Conservation (phyloP, 2,329 filamentous ascomycete genomes). For the Pseudocercospora crystallina region DNA sequence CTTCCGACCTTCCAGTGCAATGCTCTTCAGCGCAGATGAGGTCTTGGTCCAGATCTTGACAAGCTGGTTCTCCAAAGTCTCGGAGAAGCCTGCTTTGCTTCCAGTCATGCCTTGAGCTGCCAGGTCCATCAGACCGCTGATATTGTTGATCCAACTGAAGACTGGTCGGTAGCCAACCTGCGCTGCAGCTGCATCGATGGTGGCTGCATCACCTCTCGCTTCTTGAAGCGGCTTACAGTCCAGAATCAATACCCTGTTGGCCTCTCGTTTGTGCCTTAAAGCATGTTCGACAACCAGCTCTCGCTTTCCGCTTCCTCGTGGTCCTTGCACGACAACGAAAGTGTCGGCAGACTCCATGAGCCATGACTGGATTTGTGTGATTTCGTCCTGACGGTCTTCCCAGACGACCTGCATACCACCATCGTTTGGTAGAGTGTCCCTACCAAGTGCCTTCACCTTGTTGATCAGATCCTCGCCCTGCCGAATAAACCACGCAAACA, state of each 20-base stretch:
- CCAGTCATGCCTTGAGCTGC: slow-evolving; percentile 92
- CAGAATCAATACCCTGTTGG: slow-evolving; percentile 76
- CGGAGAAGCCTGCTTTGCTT: slow-evolving; percentile 90
- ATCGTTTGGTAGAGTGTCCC: slow-evolving; percentile 52
- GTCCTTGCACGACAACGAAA: slow-evolving; percentile 90
- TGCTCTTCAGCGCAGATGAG: slow-evolving; percentile 72
- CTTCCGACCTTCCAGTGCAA: slow-evolving; percentile 68
- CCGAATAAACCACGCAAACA: slow-evolving; percentile 79
- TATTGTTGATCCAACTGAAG: slow-evolving; percentile 94
- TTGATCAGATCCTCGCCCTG: slow-evolving; percentile 64
- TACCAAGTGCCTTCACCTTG: slow-evolving; percentile 46
- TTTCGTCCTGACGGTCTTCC: slow-evolving; percentile 79
- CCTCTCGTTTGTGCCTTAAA: slow-evolving; percentile 58
- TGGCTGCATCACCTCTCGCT: slow-evolving; percentile 81
- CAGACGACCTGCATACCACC: slow-evolving; percentile 77
- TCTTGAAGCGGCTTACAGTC: slow-evolving; percentile 95
- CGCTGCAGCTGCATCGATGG: slow-evolving; percentile 75
- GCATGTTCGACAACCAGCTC: slow-evolving; percentile 86
- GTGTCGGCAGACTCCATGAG: slow-evolving; percentile 85
- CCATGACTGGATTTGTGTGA: slow-evolving; percentile 81
- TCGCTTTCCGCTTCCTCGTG: slow-evolving; percentile 84
- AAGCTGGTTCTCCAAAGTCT: slow-evolving; percentile 85
- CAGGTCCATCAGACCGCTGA: slow-evolving; percentile 88
- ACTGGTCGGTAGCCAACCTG: slow-evolving; percentile 89
- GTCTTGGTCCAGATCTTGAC: slow-evolving; percentile 88